Base-by-base conservation (phyloP, 2,329 filamentous ascomycete genomes). In the Catunica adiposa region DNA sequence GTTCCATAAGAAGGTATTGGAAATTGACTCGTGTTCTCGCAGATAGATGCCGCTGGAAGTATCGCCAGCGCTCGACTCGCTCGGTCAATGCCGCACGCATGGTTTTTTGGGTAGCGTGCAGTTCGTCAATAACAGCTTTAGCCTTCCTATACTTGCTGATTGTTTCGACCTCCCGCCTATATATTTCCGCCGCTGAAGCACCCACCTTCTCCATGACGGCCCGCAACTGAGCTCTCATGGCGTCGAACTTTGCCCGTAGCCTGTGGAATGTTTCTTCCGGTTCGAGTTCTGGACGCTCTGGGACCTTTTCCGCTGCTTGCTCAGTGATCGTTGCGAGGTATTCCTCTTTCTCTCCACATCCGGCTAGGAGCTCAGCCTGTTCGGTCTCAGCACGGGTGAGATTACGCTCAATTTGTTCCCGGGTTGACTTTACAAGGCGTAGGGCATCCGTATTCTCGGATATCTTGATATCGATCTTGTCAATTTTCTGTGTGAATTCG, bases 1-100 rank as follows among this genome's bases (percentile, higher is more conserved):
- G 82, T 68, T 97, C 89, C 64, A 83, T 87, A 57, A 98, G 78
- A 14, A 97, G 77, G 64, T 92, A 94, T 54, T 79, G 83, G 68
- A 98, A 98, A 59, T 86, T 87, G 54, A 84, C 83, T 52, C 88
- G 83, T 48, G 92, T 86, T 56, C 85, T 80, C n/a, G 84, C 80
- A 38, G 89, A 90, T 63, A 98, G 96, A 62, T 82, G 79, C 25
- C 82, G 78, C 63, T 90, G 84, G 68, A 98, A 97, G 53, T 77
- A 74, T 56, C 79, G 75, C 85, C 89, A 98, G 62, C 88, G 82
- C 26, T 75, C 71, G 56, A 86, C 76, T 15, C 92, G 86, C 56
- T 83, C 72, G 8, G 71, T 69, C 42, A 95, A 77, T 0, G 88
- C 80, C 31, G 73, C 63, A 62, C 77, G 77, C 38, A 83, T 66